Percentiles rank a stretch among this genome's conserved stretches.
Evolutionary conservation across 2,329 filamentous ascomycete species (phyloP).

Genomic region (Fusarium graminum): DNA sequence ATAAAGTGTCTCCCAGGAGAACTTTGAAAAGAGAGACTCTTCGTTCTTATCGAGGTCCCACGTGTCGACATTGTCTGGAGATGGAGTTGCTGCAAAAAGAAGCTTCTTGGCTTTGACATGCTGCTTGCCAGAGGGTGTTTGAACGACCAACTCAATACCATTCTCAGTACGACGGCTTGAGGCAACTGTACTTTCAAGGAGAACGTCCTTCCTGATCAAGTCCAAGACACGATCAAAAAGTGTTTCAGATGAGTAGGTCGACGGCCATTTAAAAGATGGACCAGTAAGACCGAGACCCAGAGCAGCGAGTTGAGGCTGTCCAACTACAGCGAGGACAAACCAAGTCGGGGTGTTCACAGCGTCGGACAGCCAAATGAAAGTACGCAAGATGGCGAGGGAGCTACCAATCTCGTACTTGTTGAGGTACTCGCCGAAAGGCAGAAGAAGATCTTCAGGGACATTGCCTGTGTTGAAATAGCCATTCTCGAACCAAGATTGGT

Average conservation of each 20-base stretch:
- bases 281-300: constrained; percentile 16
- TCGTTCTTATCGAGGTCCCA: constrained; percentile 49
- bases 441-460: constrained; percentile 18
- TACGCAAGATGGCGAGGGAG: constrained; percentile 16
- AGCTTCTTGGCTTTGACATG: constrained; percentile 47
- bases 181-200: constrained; percentile 27
- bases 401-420: constrained; percentile 14
- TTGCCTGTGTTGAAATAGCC: constrained; percentile 31
- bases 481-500: constrained; percentile 36
- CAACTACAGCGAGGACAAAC: constrained; percentile 32
- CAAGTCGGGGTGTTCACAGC: constrained; percentile 23
- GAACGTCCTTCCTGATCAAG: constrained; percentile 19
- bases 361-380: constrained; percentile 27
- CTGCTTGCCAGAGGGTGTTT: constrained; percentile 28
- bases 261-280: constrained; percentile 25
- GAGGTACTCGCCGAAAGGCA: constrained; percentile 31
- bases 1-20: constrained; percentile 39
- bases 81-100: constrained; percentile 49
- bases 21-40: constrained; percentile 46
- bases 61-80: constrained; percentile 38
- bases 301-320: constrained; percentile 26
- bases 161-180: constrained; percentile 4
- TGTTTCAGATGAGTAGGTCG: constrained; percentile 23
- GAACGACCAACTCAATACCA: constrained; percentile 17
- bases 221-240: constrained; percentile 25